Evolutionary conservation across 805 yeast species (phyloP), one percentile per base, ranked within the genome.

Genomic region (Pichia membranifaciens): DNA sequence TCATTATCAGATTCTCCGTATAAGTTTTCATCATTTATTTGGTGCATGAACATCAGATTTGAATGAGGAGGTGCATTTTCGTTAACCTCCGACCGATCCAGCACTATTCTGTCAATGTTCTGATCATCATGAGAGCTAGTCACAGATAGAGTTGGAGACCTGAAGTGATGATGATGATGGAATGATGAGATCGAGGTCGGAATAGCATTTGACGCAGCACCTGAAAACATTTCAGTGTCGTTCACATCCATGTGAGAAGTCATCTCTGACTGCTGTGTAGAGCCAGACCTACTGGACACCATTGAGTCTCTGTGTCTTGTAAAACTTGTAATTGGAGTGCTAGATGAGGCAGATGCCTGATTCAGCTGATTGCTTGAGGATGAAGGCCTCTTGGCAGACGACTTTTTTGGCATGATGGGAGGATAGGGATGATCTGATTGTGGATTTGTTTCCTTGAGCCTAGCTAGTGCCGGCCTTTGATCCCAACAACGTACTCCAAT

Each of bases 101-200:
- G 20, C 3, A 23, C 4, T 6, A 54, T 33, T 29, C 46, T 37
- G 34, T 44, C 46, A 28, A 47, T 38, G 29, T 42, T 34, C 9
- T 25, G 39, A n/a, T 38, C 17, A 32, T 45, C 45, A 20, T 32
- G 22, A 17, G 32, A 15, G 18, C 43, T 38, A 22, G 52, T 25
- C 8, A 38, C 17, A 4, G 52, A 51, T 10, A 51, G 23, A 4
- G 61, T 48, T 1, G 63, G 65, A 8, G 65, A 58, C 37, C 56
- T 54, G 41, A 51, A 49, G 38, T 50, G 51, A 20, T 80, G 79
- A 20, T 80, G 79, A 54, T 82, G 86, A 57, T 85, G 91, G 59
- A 85, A 82, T 3, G 89, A 78, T 0, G 87, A 78, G 51, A 85
- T 81, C 1, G 91, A 83, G 17, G 88, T 80, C 2, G 95, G 95